Evolutionary conservation across 2,329 filamentous ascomycete species (phyloP).

Genomic region (Apiospora sp.): DNA sequence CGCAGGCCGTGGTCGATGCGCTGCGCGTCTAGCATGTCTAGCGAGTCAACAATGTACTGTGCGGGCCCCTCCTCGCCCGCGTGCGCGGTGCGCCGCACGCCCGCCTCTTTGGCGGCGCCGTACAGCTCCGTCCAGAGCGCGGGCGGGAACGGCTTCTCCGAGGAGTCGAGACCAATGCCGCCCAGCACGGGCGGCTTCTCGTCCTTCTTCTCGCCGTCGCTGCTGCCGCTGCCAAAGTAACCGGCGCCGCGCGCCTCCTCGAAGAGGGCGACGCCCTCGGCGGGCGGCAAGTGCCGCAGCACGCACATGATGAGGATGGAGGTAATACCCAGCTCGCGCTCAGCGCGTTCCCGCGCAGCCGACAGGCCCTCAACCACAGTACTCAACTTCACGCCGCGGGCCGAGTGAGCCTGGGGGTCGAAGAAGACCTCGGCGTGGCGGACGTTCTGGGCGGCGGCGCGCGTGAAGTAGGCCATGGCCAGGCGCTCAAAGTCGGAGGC

Average conservation of each 20-base stretch:
- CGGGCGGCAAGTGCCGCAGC: slow-evolving; percentile 67
- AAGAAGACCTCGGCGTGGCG: slow-evolving; percentile 31
- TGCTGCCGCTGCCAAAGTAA: slow-evolving; percentile 74
- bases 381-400: slow-evolving; percentile 24
- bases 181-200: slow-evolving; percentile 17
- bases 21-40: slow-evolving; percentile 34
- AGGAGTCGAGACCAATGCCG: slow-evolving; percentile 27
- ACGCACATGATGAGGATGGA: slow-evolving; percentile 22
- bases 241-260: slow-evolving; percentile 49
- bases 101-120: slow-evolving; percentile 24
- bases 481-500: slow-evolving; percentile 25
- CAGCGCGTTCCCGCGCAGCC: slow-evolving; percentile 22
- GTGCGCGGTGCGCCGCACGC: slow-evolving; percentile 30
- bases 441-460: slow-evolving; percentile 27
- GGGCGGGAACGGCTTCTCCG: slow-evolving; percentile 25
- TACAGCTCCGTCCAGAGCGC: slow-evolving; percentile 28
- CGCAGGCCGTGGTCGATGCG: slow-evolving; percentile 54
- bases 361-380: slow-evolving; percentile 26
- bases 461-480: slow-evolving; percentile 26
- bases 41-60: slow-evolving; percentile 22
- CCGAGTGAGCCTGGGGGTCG: slow-evolving; percentile 29
- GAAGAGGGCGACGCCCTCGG: slow-evolving; percentile 60
- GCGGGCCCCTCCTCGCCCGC: slow-evolving; percentile 29
- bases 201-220: slow-evolving; percentile 54
- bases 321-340: slow-evolving; percentile 78